These are phyloP conservation scores for Beauveria rudraprayagi DNA, from an alignment of 2,329 filamentous ascomycete genomes.

Conservation along the genomic window DNA sequence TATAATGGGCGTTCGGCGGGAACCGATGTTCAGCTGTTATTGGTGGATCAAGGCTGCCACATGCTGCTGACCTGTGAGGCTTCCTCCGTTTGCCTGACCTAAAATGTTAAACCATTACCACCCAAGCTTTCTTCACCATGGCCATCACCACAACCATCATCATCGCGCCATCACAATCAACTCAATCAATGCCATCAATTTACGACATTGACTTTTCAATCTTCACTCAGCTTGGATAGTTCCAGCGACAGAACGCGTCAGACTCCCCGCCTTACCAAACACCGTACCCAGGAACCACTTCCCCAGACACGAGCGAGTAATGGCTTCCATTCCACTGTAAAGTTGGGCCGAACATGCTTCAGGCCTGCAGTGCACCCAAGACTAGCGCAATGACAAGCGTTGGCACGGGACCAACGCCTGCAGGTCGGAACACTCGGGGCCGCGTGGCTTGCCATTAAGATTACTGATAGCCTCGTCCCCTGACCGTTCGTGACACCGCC, in stretches of 20 bases:
- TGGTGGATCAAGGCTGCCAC: neutral
- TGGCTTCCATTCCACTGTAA: neutral
- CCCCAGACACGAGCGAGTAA: neutral
- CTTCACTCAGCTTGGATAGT: neutral
- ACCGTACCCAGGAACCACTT: slow-evolving; percentile 6
- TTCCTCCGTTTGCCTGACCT: neutral
- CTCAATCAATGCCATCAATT: too few relatives aligned
- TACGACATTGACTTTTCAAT: neutral
- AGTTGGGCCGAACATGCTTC: neutral
- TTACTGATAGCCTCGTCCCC: neutral
- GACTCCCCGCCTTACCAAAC: neutral
- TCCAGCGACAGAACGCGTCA: neutral
- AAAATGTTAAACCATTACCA: neutral
- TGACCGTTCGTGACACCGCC: neutral
- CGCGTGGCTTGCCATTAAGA: neutral
- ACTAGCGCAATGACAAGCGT: neutral
- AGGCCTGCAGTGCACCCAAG: neutral
- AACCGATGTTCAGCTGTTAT: neutral
- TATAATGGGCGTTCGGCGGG: neutral
- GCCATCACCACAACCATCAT: neutral
- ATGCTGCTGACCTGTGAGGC: neutral
- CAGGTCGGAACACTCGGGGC: neutral
- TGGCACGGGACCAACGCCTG: neutral
- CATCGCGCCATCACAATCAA: too few relatives aligned
- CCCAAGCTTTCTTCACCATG: neutral